Percentiles rank a stretch among this genome's conserved stretches.
Conservation (phyloP, 2,329 filamentous ascomycete genomes). For the Ascocoryne sarcoides region DNA sequence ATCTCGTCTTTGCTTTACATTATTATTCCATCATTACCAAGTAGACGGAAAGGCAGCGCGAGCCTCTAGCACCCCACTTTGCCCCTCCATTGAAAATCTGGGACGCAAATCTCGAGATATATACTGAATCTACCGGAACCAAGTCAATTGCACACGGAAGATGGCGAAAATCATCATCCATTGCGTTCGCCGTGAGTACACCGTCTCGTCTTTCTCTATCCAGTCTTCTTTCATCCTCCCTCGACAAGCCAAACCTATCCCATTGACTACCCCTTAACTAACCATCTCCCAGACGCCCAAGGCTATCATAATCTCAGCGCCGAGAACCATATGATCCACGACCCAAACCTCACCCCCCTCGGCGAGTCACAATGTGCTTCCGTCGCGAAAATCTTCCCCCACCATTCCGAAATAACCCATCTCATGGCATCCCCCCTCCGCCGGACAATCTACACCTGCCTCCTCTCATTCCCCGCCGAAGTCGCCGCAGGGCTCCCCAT, state of each 20-base stretch:
- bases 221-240: no score
- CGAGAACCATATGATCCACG: conserved; percentile 63
- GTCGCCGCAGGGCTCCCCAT: conserved; percentile 37
- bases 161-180: conserved; percentile 43
- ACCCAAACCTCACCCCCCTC: conserved; percentile 69
- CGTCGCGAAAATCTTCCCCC: conserved; percentile 54
- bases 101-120: no score
- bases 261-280: background rate
- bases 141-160: no score
- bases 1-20: no score
- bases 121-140: no score
- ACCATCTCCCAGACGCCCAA: conserved; percentile 46
- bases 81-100: no score
- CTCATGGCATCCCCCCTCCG: conserved; percentile 73
- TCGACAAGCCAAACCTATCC: no score
- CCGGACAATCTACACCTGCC: conserved; percentile 70
- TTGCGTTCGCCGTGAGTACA: conserved; percentile 49
- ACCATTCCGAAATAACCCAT: conserved; percentile 56
- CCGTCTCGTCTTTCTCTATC: conserved; percentile 21
- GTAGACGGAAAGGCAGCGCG: no score
- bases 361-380: conserved; percentile 65
- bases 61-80: no score
- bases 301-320: conserved; percentile 71
- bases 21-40: no score
- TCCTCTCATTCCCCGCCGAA: conserved; percentile 55